A percentile compares a stretch with the other conserved stretches of the same genome.
These are phyloP conservation scores for Tardiomyces depauwii DNA, from an alignment of 1,139 yeast species.

Conservation along the genomic window DNA sequence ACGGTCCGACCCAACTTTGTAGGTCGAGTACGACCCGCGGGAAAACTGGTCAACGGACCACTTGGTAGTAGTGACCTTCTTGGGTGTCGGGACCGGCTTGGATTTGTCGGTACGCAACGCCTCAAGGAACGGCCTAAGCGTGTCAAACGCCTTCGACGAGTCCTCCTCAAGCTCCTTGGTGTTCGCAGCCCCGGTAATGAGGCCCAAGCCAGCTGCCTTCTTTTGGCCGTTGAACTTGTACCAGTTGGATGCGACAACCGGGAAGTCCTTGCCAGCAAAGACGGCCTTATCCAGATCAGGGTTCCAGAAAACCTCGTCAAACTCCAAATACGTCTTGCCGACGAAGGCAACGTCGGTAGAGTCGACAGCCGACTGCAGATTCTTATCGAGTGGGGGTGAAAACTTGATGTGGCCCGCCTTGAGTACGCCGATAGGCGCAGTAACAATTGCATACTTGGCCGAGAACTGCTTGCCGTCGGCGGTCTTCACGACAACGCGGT, in stretches of 20 bases:
- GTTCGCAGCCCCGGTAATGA: background rate
- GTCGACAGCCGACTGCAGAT: conserved; percentile 34
- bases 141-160: background rate
- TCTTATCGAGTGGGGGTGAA: conserved; percentile 30
- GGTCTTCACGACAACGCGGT: background rate
- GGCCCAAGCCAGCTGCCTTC: conserved; percentile 1
- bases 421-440: conserved; percentile 66
- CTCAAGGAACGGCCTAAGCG: conserved; percentile 28
- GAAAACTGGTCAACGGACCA: conserved; percentile 68
- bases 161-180: background rate
- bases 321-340: conserved; percentile 71
- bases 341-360: conserved; percentile 56
- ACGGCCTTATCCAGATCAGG: background rate
- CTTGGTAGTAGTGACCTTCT: conserved; percentile 36
- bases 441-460: conserved; percentile 46
- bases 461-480: background rate
- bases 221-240: conserved; percentile 17
- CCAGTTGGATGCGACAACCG: conserved; percentile 32
- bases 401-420: background rate
- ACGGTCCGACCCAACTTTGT: conserved; percentile 58
- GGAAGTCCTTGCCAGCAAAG: conserved; percentile 26
- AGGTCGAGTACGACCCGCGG: conserved; percentile 66
- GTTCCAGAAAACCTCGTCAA: conserved; percentile 55
- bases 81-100: conserved; percentile 34
- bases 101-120: conserved; percentile 13